Evolutionary conservation across 169 alveolate genomes (phyloP).

Genomic region (Hammondia hammondi): DNA sequence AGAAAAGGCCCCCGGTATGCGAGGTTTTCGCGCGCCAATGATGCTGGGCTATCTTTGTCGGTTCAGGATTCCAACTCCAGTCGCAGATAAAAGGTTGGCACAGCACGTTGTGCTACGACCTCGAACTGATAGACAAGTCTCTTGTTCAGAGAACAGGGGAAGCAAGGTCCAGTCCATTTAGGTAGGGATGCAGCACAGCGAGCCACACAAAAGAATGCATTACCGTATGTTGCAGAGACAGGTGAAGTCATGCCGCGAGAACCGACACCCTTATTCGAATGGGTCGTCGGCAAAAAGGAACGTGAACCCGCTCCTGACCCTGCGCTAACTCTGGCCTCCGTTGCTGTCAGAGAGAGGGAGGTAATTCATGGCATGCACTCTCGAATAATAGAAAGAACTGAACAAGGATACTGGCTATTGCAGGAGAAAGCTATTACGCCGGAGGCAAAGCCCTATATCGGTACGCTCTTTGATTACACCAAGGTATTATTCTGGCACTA

Average conservation of each 20-base stretch:
- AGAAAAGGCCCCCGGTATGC: constrained; percentile 15
- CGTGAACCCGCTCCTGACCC: neutral
- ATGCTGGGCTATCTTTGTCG: neutral
- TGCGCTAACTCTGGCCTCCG: neutral
- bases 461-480: neutral
- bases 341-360: neutral
- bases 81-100: constrained; percentile 32
- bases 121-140: neutral
- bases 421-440: constrained; percentile 15
- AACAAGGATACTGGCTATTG: neutral
- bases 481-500: neutral
- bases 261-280: neutral
- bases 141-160: constrained; percentile 43
- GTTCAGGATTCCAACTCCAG: constrained; percentile 43
- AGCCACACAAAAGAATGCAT: no score
- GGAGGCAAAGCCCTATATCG: constrained; percentile 13
- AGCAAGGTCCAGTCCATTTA: constrained; percentile 54
- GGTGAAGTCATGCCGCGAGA: constrained; percentile 58
- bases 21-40: neutral
- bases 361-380: neutral
- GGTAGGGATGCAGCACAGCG: constrained; percentile 19
- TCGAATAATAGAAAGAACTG: neutral
- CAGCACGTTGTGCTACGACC: no score
- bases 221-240: neutral
- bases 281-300: neutral